These are phyloP conservation scores for Penicillium sp. DNA, from an alignment of 2,329 filamentous ascomycete genomes.

Conservation along the genomic window DNA sequence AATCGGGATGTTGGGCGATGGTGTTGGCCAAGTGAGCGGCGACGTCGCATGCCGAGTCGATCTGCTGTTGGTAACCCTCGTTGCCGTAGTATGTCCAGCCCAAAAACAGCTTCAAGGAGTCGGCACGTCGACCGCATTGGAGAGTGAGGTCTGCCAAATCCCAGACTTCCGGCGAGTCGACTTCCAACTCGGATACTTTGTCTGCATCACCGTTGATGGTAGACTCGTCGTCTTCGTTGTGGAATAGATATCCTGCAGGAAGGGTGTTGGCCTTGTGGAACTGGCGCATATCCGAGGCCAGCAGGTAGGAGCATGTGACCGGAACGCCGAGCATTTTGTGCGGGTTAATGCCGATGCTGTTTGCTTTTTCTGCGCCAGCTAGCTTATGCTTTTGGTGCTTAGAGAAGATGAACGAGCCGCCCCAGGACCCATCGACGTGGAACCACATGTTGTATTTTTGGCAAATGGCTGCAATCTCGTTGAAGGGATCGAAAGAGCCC, in stretches of 20 bases:
- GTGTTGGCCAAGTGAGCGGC: slow-evolving; percentile 60
- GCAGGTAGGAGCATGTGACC: slow-evolving; percentile 79
- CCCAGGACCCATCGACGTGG: slow-evolving; percentile 89
- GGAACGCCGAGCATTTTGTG: slow-evolving; percentile 97
- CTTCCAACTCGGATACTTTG: slow-evolving; percentile 19
- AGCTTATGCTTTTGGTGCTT: slow-evolving; percentile 56
- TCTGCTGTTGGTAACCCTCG: slow-evolving; percentile 59
- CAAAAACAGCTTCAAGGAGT: slow-evolving; percentile 77
- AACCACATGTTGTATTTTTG: slow-evolving; percentile 69
- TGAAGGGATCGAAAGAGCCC: slow-evolving; percentile 77
- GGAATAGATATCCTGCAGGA: slow-evolving; percentile 77
- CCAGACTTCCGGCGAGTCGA: slow-evolving; percentile 55
- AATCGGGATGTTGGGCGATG: slow-evolving; percentile 49
- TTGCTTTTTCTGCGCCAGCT: slow-evolving; percentile 61
- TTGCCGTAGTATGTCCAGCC: slow-evolving; percentile 84
- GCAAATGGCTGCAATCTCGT: slow-evolving; percentile 61
- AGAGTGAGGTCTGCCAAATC: slow-evolving; percentile 87
- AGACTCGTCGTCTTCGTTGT: slow-evolving; percentile 44
- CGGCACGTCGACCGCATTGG: slow-evolving; percentile 81
- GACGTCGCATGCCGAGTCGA: slow-evolving; percentile 64
- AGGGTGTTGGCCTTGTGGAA: slow-evolving; percentile 82
- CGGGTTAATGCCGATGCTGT: slow-evolving; percentile 80
- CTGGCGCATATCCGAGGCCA: slow-evolving; percentile 63
- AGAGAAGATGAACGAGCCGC: slow-evolving; percentile 72
- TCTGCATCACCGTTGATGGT: slow-evolving; percentile 17